phyloP scores from a whole-genome alignment of 2,329 filamentous ascomycete species.

The Pyricularia sp. region DNA sequence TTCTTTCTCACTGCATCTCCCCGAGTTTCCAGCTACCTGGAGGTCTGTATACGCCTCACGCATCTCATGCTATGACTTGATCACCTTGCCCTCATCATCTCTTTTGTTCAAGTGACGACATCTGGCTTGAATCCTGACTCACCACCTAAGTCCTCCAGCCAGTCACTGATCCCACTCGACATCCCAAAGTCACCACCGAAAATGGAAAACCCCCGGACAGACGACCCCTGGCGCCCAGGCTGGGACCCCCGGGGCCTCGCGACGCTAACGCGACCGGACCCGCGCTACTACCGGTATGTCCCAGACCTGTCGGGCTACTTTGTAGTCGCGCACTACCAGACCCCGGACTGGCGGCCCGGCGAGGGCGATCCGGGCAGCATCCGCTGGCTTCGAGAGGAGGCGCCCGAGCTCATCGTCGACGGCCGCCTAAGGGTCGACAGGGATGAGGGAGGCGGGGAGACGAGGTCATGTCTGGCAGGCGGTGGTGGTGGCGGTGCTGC shows the following conservation, averaged over 20 bases:
- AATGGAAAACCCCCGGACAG: neutral
- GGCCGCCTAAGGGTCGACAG: neutral
- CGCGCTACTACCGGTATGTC: conserved; percentile 4
- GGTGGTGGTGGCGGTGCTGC: neutral
- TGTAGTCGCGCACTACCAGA: conserved; percentile 1
- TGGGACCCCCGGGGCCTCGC: conserved; percentile 2
- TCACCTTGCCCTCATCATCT: too few relatives aligned
- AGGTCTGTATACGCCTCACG: neutral
- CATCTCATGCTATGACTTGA: too few relatives aligned
- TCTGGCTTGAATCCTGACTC: too few relatives aligned
- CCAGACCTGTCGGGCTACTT: conserved; percentile 5
- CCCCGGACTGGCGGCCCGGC: neutral
- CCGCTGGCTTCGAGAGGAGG: conserved; percentile 1
- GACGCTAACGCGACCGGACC: neutral
- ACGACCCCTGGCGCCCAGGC: neutral
- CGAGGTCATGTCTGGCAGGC: neutral
- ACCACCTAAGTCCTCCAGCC: too few relatives aligned
- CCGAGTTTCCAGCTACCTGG: too few relatives aligned
- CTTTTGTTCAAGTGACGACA: too few relatives aligned
- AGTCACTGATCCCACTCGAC: neutral
- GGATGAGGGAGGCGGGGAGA: neutral
- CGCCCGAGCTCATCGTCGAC: neutral
- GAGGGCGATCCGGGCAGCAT: conserved; percentile 1
- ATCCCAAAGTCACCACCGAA: neutral
- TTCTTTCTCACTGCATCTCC: neutral